Evolutionary conservation across 306 rosid species (phyloP).

Genomic region (Canavalia gladiata): DNA sequence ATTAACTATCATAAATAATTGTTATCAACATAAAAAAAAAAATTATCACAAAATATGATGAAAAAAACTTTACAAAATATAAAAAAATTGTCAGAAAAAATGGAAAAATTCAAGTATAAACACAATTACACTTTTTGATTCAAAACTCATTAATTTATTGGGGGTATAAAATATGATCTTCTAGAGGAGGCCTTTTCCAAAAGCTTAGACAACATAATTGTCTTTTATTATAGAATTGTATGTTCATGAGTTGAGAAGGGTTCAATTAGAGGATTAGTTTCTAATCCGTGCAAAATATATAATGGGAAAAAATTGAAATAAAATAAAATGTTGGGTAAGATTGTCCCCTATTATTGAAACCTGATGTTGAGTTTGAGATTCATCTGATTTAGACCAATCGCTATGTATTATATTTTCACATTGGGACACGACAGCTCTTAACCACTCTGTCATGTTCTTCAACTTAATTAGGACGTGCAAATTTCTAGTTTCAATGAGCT

Average conservation of each 20-base stretch:
- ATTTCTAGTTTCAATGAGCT: not conserved
- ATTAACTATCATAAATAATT: too few relatives aligned
- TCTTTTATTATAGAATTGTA: conserved; percentile 18
- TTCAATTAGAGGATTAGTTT: conserved; percentile 13
- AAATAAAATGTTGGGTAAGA: conserved; percentile 25
- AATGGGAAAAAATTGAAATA: not conserved
- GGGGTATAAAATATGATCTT: conserved; percentile 23
- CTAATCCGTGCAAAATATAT: not conserved
- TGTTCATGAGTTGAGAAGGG: conserved; percentile 25
- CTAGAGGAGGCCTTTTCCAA: conserved; percentile 34
- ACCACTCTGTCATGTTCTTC: conserved; percentile 16
- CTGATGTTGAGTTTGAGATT: conserved; percentile 62
- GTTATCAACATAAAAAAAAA: too few relatives aligned
- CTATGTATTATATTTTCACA: conserved; percentile 34
- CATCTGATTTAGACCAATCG: conserved; percentile 43
- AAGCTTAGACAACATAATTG: conserved; percentile 52
- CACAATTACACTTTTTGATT: too few relatives aligned
- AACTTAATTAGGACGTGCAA: not conserved
- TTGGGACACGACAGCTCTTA: not conserved
- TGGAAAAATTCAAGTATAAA: too few relatives aligned
- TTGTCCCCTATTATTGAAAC: conserved; percentile 65
- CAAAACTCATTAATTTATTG: too few relatives aligned
- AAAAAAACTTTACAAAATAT: too few relatives aligned
- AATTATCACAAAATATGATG: too few relatives aligned
- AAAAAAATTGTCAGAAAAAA: too few relatives aligned